phyloP scores from a whole-genome alignment of 202 grass and related monocot genomes.

The Miscanthus sacchariflorus region DNA sequence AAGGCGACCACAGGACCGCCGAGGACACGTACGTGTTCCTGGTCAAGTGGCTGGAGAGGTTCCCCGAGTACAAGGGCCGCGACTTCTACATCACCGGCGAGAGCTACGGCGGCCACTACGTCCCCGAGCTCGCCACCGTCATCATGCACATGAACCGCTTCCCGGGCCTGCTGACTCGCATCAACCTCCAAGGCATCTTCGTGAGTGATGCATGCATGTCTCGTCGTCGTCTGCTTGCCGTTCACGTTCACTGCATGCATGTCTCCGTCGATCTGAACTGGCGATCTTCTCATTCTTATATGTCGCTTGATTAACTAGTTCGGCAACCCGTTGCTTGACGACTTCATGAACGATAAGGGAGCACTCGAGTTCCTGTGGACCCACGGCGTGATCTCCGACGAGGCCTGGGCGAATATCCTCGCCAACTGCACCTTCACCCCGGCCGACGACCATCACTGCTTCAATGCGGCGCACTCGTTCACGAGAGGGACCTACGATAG shows the following conservation, averaged over 20 bases:
- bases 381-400: constrained; percentile 63
- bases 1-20: constrained; percentile 55
- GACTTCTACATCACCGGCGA: constrained; percentile 72
- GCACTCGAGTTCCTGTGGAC: constrained; percentile 58
- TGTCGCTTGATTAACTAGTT: constrained; percentile 16
- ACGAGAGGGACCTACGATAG: constrained; percentile 11
- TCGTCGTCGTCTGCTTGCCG: no score
- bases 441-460: constrained; percentile 23
- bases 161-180: not conserved
- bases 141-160: constrained; percentile 40
- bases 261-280: not conserved
- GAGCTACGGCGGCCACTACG: constrained; percentile 80
- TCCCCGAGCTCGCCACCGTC: constrained; percentile 65
- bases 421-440: constrained; percentile 53
- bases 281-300: not conserved
- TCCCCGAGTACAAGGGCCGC: constrained; percentile 67
- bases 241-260: not conserved
- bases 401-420: constrained; percentile 45
- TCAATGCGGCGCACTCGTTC: not conserved
- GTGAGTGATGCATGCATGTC: constrained; percentile 31
- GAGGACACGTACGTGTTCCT: constrained; percentile 66
- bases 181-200: constrained; percentile 69
- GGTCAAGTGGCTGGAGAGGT: constrained; percentile 67
- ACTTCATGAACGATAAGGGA: constrained; percentile 41
- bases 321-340: constrained; percentile 60